Evolutionary conservation across 176 grass and related monocot genomes (phyloP).

Genomic region (Triticum dicoccoides): DNA sequence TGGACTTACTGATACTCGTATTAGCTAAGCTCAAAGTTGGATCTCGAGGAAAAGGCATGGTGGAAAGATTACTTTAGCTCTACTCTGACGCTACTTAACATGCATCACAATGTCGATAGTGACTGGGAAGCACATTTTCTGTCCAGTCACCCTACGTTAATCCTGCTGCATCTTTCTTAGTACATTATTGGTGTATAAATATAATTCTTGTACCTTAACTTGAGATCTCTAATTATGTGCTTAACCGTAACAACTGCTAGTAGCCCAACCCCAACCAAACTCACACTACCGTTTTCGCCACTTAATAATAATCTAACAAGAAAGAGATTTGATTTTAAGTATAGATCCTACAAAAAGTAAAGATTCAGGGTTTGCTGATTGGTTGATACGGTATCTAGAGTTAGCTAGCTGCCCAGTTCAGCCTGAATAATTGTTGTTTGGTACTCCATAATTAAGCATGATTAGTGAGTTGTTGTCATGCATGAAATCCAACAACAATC

Average conservation of each 20-base stretch:
- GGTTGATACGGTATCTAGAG: neutral
- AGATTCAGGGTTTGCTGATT: neutral
- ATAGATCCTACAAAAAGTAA: neutral
- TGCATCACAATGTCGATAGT: no score
- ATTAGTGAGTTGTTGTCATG: constrained; percentile 2
- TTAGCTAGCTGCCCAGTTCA: no score
- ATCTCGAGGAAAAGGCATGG: no score
- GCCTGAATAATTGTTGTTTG: neutral
- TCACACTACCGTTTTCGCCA: neutral
- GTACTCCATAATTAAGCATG: neutral
- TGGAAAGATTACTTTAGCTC: no score
- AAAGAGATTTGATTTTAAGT: neutral
- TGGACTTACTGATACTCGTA: no score
- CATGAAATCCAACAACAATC: neutral
- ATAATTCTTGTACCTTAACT: no score
- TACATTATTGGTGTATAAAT: neutral
- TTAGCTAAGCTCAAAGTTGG: no score
- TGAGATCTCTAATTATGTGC: neutral
- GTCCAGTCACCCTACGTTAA: no score
- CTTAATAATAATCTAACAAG: neutral
- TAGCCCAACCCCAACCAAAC: neutral
- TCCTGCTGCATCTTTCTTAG: no score
- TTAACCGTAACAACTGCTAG: constrained; percentile 2
- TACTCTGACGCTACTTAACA: no score
- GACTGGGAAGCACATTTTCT: no score